A percentile compares a stretch with the other conserved stretches of the same genome.
phyloP scores from a whole-genome alignment of 2,329 filamentous ascomycete genomes.

The Diaporthe citri region DNA sequence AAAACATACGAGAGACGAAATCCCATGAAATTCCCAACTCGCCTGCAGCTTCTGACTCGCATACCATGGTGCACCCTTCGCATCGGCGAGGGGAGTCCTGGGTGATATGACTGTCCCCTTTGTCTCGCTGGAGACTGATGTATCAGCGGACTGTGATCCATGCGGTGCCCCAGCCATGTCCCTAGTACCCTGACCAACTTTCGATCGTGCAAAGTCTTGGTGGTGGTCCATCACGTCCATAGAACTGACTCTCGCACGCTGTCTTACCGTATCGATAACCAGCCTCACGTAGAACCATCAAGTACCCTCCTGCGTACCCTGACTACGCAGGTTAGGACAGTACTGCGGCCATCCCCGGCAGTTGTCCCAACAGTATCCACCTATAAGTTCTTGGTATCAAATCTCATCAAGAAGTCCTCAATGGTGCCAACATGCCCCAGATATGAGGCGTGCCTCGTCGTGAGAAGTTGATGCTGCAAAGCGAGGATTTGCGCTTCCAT shows the following conservation, averaged over 20 bases:
- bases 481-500: slow-evolving; percentile 3
- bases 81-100: background rate
- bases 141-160: too few relatives aligned
- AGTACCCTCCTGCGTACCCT: background rate
- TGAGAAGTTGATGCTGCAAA: slow-evolving; percentile 19
- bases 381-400: slow-evolving; percentile 14
- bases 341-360: too few relatives aligned
- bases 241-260: background rate
- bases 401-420: slow-evolving; percentile 28
- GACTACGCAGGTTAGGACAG: background rate
- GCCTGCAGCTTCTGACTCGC: background rate
- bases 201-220: background rate
- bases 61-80: background rate
- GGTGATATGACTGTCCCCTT: background rate
- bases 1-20: background rate
- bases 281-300: background rate
- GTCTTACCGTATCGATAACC: too few relatives aligned
- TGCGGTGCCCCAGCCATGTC: background rate
- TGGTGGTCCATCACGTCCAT: background rate
- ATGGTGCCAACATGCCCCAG: slow-evolving; percentile 1
- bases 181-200: background rate
- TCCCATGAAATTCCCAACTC: slow-evolving; percentile 29
- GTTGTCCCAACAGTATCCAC: background rate
- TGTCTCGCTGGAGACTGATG: background rate
- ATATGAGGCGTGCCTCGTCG: slow-evolving; percentile 15